phyloP scores from a whole-genome alignment of 2,329 filamentous ascomycete species.

The Paramyrothecium roridum region DNA sequence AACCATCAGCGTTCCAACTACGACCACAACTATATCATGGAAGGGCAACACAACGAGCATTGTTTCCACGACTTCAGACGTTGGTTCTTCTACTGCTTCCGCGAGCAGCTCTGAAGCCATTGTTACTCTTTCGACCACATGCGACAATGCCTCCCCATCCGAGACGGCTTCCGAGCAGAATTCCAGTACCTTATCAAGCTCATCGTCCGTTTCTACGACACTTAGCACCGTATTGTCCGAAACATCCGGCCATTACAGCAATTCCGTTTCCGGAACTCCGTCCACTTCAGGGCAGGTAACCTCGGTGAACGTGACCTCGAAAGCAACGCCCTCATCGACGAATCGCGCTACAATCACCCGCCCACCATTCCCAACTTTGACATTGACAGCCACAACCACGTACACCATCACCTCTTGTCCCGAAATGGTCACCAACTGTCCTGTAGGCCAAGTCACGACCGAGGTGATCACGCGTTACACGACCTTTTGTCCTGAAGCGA shows the following conservation, averaged over 20 bases:
- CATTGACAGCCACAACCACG: slow-evolving; percentile 19
- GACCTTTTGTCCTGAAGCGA: slow-evolving; percentile 33
- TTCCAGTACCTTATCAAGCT: neutral
- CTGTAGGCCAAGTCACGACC: slow-evolving; percentile 24
- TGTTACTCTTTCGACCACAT: neutral
- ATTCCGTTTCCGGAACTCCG: neutral
- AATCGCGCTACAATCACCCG: neutral
- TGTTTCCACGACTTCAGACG: neutral
- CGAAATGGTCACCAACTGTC: slow-evolving; percentile 20
- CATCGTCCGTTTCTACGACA: neutral
- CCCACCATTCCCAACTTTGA: slow-evolving; percentile 17
- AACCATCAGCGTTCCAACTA: neutral
- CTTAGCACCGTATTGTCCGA: neutral
- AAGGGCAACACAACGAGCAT: slow-evolving; percentile 11
- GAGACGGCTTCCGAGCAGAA: neutral
- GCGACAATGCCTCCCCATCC: neutral
- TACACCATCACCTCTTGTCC: slow-evolving; percentile 29
- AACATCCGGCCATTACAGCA: neutral
- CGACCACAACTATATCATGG: neutral
- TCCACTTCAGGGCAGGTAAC: neutral
- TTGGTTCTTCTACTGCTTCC: neutral
- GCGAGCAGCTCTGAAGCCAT: neutral
- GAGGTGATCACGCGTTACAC: slow-evolving; percentile 22
- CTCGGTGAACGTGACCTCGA: neutral
- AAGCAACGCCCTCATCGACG: neutral